phyloP scores from a whole-genome alignment of 305 asterid species.

The Rubia occidens region DNA sequence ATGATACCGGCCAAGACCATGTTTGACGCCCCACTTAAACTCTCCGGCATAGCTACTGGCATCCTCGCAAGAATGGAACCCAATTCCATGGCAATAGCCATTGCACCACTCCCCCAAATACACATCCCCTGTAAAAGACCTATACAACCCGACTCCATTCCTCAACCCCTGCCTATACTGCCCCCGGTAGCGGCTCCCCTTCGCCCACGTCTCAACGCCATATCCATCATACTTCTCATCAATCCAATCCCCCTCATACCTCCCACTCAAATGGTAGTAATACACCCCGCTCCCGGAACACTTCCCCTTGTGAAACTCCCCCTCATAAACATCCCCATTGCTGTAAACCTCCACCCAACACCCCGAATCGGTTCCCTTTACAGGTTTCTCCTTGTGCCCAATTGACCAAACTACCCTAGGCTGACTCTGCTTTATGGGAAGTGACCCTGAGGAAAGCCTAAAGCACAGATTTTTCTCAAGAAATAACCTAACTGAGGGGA shows the following conservation, averaged over 20 bases:
- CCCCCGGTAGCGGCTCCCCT: conserved; percentile 41
- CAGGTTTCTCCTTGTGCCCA: conserved; percentile 30
- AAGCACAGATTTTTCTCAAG: conserved; percentile 24
- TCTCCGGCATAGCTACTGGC: conserved; percentile 43
- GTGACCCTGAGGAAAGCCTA: conserved; percentile 15
- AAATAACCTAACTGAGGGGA: conserved; percentile 30
- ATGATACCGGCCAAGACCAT: conserved; percentile 42
- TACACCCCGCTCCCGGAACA: conserved; percentile 49
- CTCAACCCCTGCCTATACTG: conserved; percentile 47
- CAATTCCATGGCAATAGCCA: conserved; percentile 44
- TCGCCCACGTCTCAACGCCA: conserved; percentile 44
- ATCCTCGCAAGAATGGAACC: conserved; percentile 37
- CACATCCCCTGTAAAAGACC: conserved; percentile 36
- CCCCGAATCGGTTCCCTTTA: conserved; percentile 26
- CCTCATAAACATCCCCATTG: conserved; percentile 47
- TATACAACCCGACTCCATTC: conserved; percentile 43
- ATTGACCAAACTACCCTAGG: conserved; percentile 40
- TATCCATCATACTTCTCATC: conserved; percentile 42
- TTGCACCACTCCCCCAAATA: conserved; percentile 46
- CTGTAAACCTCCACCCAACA: conserved; percentile 41
- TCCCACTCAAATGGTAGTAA: conserved; percentile 39
- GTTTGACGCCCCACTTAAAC: conserved; percentile 42
- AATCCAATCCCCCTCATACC: conserved; percentile 51
- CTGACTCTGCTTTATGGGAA: conserved; percentile 14
- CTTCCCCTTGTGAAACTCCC: conserved; percentile 48